phyloP scores from a whole-genome alignment of 2,329 filamentous ascomycete genomes.

The Neofusicoccum cordaticola region DNA sequence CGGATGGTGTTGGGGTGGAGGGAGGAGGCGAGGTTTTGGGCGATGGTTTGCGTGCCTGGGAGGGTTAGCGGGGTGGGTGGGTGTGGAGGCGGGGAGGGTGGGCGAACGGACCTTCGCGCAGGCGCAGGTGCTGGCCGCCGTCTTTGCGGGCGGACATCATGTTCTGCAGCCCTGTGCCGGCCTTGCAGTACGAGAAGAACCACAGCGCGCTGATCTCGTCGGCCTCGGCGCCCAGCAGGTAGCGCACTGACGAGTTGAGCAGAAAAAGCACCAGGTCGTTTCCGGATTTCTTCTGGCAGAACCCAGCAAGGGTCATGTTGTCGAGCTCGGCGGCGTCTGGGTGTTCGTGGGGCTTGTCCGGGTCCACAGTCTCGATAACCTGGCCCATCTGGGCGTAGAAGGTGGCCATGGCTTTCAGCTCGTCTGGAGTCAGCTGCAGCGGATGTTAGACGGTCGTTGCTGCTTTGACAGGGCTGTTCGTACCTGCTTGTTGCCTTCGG shows the following conservation, averaged over 20 bases:
- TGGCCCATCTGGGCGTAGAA: background rate
- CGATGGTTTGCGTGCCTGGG: slow-evolving; percentile 5
- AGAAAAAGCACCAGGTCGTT: background rate
- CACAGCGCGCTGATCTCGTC: slow-evolving; percentile 9
- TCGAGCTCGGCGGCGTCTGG: background rate
- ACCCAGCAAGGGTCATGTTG: background rate
- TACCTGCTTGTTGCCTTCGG: slow-evolving; percentile 3
- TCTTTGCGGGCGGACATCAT: slow-evolving; percentile 2
- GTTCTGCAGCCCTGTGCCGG: background rate
- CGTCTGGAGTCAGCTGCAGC: background rate
- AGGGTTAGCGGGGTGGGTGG: background rate
- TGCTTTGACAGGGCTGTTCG: too few relatives aligned
- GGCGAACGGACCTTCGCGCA: background rate
- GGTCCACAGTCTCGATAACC: background rate
- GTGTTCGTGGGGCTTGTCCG: background rate
- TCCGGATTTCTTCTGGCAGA: background rate
- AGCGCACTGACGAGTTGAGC: background rate
- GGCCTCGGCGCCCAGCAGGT: slow-evolving; percentile 1
- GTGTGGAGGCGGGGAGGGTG: background rate
- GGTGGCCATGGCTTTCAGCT: slow-evolving; percentile 1
- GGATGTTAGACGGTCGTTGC: background rate
- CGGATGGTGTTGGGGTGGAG: slow-evolving; percentile 30
- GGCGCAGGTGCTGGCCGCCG: slow-evolving; percentile 2
- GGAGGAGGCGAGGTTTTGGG: slow-evolving; percentile 35
- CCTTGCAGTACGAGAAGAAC: slow-evolving; percentile 4